Evolutionary conservation across 257 asterid species (phyloP).

Genomic region (Scutellaria barbata): DNA sequence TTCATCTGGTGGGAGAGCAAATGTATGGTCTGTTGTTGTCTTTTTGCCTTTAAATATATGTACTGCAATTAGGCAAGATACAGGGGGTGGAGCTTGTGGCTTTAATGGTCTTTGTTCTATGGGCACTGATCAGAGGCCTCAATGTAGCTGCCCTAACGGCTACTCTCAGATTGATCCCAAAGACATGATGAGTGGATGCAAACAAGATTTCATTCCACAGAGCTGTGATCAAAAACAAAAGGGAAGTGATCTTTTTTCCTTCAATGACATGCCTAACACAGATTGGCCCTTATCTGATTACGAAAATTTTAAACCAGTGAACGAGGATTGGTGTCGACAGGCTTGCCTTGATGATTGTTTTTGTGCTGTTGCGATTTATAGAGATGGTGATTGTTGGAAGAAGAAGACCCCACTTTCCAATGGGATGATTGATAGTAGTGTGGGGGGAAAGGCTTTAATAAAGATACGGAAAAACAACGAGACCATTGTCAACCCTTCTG

Average conservation of each 20-base stretch:
- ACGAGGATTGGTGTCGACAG: slow-evolving; percentile 38
- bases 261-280: slow-evolving; percentile 12
- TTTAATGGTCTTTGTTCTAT: slow-evolving; percentile 45
- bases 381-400: slow-evolving; percentile 42
- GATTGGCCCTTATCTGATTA: slow-evolving; percentile 40
- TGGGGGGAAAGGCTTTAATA: slow-evolving; percentile 25
- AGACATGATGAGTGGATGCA: slow-evolving; percentile 42
- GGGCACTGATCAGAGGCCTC: slow-evolving; percentile 32
- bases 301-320: neutral
- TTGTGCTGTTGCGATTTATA: slow-evolving; percentile 46
- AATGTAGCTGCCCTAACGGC: slow-evolving; percentile 44
- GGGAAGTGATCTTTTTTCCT: slow-evolving; percentile 11
- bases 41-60: slow-evolving; percentile 48
- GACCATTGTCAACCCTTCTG: no score
- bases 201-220: slow-evolving; percentile 22
- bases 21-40: slow-evolving; percentile 42
- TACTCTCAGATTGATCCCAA: slow-evolving; percentile 40
- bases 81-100: slow-evolving; percentile 51
- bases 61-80: neutral
- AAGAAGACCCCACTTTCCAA: slow-evolving; percentile 48
- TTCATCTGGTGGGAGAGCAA: slow-evolving; percentile 5
- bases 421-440: slow-evolving; percentile 34
- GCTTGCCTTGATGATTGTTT: slow-evolving; percentile 54
- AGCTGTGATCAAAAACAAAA: slow-evolving; percentile 33
- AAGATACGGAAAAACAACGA: slow-evolving; percentile 31